phyloP scores from a whole-genome alignment of 1,139 yeast genomes.

The Suhomyces panamericanus region DNA sequence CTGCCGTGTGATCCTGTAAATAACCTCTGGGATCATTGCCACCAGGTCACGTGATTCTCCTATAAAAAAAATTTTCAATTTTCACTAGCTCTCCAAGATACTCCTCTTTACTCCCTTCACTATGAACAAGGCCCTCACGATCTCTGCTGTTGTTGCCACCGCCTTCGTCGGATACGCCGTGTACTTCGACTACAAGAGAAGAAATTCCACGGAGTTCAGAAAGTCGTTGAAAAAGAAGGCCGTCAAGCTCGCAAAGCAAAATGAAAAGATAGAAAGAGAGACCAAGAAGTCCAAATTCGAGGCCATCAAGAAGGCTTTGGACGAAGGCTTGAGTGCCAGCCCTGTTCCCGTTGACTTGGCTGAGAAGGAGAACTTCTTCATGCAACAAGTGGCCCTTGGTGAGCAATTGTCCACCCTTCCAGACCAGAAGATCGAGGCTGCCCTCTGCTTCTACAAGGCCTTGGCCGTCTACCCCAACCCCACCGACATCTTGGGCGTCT shows the following conservation, averaged over 20 bases:
- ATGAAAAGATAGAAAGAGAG: constrained; percentile 57
- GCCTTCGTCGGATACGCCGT: constrained; percentile 72
- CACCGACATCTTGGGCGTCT: constrained; percentile 81
- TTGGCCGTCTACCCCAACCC: constrained; percentile 93
- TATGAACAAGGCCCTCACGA: constrained; percentile 46
- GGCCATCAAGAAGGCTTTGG: constrained; percentile 60
- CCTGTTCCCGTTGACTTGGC: constrained; percentile 75
- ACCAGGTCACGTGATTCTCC: constrained; percentile 2
- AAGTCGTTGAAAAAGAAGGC: constrained; percentile 64
- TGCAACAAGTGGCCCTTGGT: constrained; percentile 80
- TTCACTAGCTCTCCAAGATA: not conserved
- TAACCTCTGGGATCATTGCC: not conserved
- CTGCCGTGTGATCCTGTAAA: too few species aligned
- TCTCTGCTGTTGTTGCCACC: constrained; percentile 52
- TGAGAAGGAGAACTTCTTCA: constrained; percentile 75
- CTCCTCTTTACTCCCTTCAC: not conserved
- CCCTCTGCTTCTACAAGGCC: constrained; percentile 92
- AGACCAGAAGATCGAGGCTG: constrained; percentile 71
- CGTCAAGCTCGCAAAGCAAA: constrained; percentile 57
- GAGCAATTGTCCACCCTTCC: constrained; percentile 66
- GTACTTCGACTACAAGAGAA: constrained; percentile 90
- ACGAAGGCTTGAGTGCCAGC: constrained; percentile 60
- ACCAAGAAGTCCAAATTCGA: constrained; percentile 61
- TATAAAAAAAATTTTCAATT: constrained; percentile 8
- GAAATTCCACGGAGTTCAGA: constrained; percentile 81